Percentiles rank a stretch among this genome's conserved stretches.
Conservation (phyloP, 1,284 basidiomycete genomes). For the Cryptococcus sp. region DNA sequence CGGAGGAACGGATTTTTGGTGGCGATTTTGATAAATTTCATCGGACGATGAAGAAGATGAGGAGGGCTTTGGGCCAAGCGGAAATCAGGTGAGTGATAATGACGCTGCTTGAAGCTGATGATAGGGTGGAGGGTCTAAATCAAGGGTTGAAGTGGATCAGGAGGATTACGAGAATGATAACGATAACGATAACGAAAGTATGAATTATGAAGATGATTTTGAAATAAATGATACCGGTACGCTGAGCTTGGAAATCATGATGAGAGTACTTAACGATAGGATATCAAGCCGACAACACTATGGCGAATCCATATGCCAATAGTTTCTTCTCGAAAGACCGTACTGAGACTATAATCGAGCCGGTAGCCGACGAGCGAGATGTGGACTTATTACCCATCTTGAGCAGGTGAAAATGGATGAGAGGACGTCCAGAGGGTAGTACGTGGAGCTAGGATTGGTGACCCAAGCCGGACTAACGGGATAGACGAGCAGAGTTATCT, state of each 20-base stretch:
- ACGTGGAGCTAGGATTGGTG: conserved; percentile 6
- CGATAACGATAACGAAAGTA: too few relatives aligned
- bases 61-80: too few relatives aligned
- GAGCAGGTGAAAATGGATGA: conserved; percentile 92
- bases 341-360: conserved; percentile 74
- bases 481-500: conserved; percentile 75
- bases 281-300: too few relatives aligned
- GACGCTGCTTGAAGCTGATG: too few relatives aligned
- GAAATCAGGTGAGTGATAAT: too few relatives aligned
- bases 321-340: conserved; percentile 90
- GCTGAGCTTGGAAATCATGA: too few relatives aligned
- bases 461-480: neutral
- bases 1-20: conserved; percentile 50
- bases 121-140: neutral
- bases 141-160: neutral
- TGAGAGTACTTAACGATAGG: too few relatives aligned
- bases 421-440: conserved; percentile 80
- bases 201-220: too few relatives aligned
- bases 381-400: conserved; percentile 51
- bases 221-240: too few relatives aligned
- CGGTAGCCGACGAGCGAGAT: conserved; percentile 63
- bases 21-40: conserved; percentile 66
- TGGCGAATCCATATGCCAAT: conserved; percentile 80
- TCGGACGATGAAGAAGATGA: conserved; percentile 51
- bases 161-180: conserved; percentile 5